phyloP scores from a whole-genome alignment of 257 asterid species.

The Penstemon newberryi region DNA sequence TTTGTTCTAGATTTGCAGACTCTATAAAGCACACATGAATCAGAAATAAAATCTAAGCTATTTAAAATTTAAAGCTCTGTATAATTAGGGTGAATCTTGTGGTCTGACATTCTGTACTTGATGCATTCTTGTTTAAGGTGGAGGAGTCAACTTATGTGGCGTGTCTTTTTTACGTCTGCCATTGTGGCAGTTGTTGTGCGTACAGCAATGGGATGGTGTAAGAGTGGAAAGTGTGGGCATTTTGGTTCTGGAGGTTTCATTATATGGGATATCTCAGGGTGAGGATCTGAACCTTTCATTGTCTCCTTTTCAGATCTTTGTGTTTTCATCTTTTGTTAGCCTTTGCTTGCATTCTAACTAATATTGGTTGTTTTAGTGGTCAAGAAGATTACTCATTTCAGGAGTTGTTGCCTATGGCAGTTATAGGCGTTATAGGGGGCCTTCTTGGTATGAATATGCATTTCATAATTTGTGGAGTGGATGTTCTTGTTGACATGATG shows the following conservation, averaged over 20 bases:
- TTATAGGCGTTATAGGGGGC: constrained; percentile 97
- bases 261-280: constrained; percentile 97
- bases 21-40: constrained; percentile 6
- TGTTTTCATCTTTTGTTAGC: constrained; percentile 24
- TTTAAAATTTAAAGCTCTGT: neutral
- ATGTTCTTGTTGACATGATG: constrained; percentile 23
- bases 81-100: neutral
- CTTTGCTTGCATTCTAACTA: constrained; percentile 38
- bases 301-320: constrained; percentile 23
- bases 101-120: constrained; percentile 20
- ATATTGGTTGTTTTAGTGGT: constrained; percentile 66
- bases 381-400: constrained; percentile 97
- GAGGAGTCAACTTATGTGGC: constrained; percentile 99
- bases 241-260: constrained; percentile 98
- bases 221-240: constrained; percentile 97
- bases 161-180: constrained; percentile 97
- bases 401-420: constrained; percentile 96
- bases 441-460: constrained; percentile 74
- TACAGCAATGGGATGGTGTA: constrained; percentile 97
- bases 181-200: constrained; percentile 97
- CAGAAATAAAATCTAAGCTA: constrained; percentile 5
- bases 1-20: constrained; percentile 13
- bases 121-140: constrained; percentile 60
- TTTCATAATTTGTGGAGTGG: constrained; percentile 24
- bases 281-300: constrained; percentile 40